Percentiles rank a stretch among this genome's conserved stretches.
Conservation (phyloP, 306 rosid species). For the Bauhinia variegata region DNA sequence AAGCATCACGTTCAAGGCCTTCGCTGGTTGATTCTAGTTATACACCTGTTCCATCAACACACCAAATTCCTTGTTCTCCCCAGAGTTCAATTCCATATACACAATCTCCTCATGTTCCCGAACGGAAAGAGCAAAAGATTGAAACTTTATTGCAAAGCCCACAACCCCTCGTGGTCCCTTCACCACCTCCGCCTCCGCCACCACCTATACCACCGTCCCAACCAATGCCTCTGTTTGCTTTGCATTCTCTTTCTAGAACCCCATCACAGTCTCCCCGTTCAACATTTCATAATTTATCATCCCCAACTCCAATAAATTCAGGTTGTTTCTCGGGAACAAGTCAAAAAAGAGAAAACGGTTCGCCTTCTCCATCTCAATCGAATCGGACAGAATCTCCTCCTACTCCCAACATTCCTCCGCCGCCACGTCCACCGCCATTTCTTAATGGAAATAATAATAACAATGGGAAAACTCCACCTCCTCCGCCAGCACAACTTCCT, state of each 20-base stretch:
- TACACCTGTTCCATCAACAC: slow-evolving; percentile 30
- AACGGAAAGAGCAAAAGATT: slow-evolving; percentile 35
- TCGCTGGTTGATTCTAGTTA: slow-evolving; percentile 12
- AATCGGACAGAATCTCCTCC: slow-evolving; percentile 45
- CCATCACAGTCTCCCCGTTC: slow-evolving; percentile 59
- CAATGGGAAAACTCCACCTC: slow-evolving; percentile 67
- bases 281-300: slow-evolving; percentile 53
- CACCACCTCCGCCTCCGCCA: slow-evolving; percentile 42
- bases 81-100: slow-evolving; percentile 36
- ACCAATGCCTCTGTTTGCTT: slow-evolving; percentile 40
- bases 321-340: slow-evolving; percentile 48
- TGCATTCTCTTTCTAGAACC: slow-evolving; percentile 48
- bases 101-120: slow-evolving; percentile 41
- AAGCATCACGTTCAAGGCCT: slow-evolving; percentile 35
- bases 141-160: slow-evolving; percentile 32
- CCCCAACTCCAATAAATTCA: slow-evolving; percentile 59
- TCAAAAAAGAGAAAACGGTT: slow-evolving; percentile 41
- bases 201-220: slow-evolving; percentile 55
- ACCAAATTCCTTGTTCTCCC: slow-evolving; percentile 21
- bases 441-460: slow-evolving; percentile 32
- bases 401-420: slow-evolving; percentile 63
- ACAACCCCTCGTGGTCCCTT: slow-evolving; percentile 29
- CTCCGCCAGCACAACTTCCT: slow-evolving; percentile 75
- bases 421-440: slow-evolving; percentile 85
- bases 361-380: slow-evolving; percentile 40